These are phyloP conservation scores for Glycine soja DNA, from an alignment of 306 rosid species.

Conservation along the genomic window DNA sequence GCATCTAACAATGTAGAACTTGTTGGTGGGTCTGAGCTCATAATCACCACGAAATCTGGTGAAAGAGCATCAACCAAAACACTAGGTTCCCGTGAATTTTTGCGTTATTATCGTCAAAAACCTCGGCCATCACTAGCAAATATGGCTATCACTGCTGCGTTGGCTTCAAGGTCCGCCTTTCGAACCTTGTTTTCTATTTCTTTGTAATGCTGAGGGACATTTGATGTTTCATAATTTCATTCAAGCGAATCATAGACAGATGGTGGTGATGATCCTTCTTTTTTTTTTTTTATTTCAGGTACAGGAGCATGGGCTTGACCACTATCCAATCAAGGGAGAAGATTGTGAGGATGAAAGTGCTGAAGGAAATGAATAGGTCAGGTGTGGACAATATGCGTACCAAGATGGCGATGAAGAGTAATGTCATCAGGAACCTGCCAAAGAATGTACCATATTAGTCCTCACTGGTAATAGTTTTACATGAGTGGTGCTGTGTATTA, in stretches of 20 bases:
- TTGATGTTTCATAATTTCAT: not conserved
- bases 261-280: not conserved
- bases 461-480: not conserved
- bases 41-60: slow-evolving; percentile 67
- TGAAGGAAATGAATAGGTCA: slow-evolving; percentile 80
- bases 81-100: slow-evolving; percentile 87
- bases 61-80: slow-evolving; percentile 61
- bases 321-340: slow-evolving; percentile 83
- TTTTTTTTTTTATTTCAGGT: slow-evolving; percentile 59
- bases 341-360: slow-evolving; percentile 84
- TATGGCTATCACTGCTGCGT: slow-evolving; percentile 67
- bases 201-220: slow-evolving; percentile 9
- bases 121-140: slow-evolving; percentile 78
- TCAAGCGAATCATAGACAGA: slow-evolving; percentile 25
- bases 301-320: slow-evolving; percentile 92
- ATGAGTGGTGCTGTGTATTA: too few relatives aligned
- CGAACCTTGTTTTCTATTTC: slow-evolving; percentile 9
- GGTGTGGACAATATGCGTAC: slow-evolving; percentile 89
- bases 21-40: slow-evolving; percentile 82
- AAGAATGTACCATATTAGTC: slow-evolving; percentile 75
- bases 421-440: slow-evolving; percentile 91
- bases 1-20: slow-evolving; percentile 62
- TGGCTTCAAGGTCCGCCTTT: slow-evolving; percentile 81
- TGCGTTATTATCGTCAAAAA: slow-evolving; percentile 97
- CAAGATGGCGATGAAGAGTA: slow-evolving; percentile 88